Conservation (phyloP, 805 yeast species). For the Komagataella pseudopastoris region DNA sequence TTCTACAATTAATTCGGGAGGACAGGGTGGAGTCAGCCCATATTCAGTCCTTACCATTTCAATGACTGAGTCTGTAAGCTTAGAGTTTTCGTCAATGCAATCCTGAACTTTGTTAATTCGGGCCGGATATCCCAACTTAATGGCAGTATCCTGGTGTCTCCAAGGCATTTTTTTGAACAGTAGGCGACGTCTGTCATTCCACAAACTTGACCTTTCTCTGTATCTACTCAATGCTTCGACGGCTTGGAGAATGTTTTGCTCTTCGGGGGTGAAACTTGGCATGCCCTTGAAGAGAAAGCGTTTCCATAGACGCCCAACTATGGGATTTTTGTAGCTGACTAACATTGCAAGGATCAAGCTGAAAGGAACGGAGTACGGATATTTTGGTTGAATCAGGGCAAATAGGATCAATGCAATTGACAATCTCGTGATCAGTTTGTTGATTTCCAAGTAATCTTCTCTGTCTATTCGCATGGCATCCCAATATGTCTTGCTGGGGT, state of each 20-base stretch:
- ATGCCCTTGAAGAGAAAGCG: not conserved
- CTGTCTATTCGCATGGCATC: conserved; percentile 1
- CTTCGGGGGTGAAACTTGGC: not conserved
- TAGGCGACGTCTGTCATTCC: conserved; percentile 31
- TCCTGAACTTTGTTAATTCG: conserved; percentile 38
- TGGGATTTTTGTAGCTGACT: not conserved
- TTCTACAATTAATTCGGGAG: conserved; percentile 18
- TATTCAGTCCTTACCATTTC: conserved; percentile 19
- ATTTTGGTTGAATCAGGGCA: conserved; percentile 9
- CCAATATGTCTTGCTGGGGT: not conserved
- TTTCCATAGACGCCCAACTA: not conserved
- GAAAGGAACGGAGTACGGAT: conserved; percentile 6
- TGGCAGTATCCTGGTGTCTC: conserved; percentile 43
- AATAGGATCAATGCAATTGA: conserved; percentile 16
- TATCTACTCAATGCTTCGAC: conserved; percentile 34
- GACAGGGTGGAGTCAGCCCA: conserved; percentile 27
- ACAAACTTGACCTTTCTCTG: conserved; percentile 19
- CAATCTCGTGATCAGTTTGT: conserved; percentile 11
- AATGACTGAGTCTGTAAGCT: conserved; percentile 31
- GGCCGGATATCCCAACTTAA: conserved; percentile 32
- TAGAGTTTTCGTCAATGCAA: conserved; percentile 32
- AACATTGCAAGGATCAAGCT: not conserved
- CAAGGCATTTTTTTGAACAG: conserved; percentile 33
- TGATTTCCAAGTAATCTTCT: conserved; percentile 2
- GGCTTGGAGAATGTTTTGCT: conserved; percentile 12